Evolutionary conservation across 495 filamentous ascomycete species (phyloP), one percentile per base, ranked within the genome.

Genomic region (Hypoxylon fragiforme): DNA sequence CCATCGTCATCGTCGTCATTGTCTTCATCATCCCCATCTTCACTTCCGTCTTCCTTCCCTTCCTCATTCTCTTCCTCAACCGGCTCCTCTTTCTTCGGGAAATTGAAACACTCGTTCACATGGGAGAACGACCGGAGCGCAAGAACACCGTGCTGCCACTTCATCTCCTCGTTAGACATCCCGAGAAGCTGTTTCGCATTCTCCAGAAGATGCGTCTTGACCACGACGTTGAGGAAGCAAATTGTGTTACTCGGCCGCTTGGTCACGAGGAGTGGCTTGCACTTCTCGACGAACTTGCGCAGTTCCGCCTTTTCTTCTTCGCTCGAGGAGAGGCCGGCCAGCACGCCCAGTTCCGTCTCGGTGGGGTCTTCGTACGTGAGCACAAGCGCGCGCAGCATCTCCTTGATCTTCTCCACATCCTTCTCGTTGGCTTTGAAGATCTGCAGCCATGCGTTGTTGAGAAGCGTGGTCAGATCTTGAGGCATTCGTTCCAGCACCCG

Each of bases 81-180:
- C 6, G 22, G 13, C 19, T 51, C 43, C 32, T 21, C 40, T 3
- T 4, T 35, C 31, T 22, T 16, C 0, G 60, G 61, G 8, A 59
- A 59, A 18, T 53, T 41, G 37, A 65, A 68, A 7, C 22, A 40
- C 1, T 67, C 67, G 7, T 64, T 64, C n/a, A 72, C 36, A 19
- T 74, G 65, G 3, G 59, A 59, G 48, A 73, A 73, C 5, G 55
- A 65, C 3, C 70, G 58, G 6, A 66, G 54, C 24, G 68, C 65
- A 3, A 74, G 41, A 11, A 73, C 64, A 18, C 70, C 71, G 24
- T 74, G 70, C 36, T 71, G 71, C 68, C 64, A 69, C 35, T 71
- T 68, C 22, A 67, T 70, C 32, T 67, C 68, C 38, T 71, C 71
- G 14, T 60, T 20, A 1, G 60, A 60, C 35, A 73, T 50, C 7